Evolutionary conservation across 257 asterid genomes (phyloP).

Genomic region (Nicotiana paniculata): DNA sequence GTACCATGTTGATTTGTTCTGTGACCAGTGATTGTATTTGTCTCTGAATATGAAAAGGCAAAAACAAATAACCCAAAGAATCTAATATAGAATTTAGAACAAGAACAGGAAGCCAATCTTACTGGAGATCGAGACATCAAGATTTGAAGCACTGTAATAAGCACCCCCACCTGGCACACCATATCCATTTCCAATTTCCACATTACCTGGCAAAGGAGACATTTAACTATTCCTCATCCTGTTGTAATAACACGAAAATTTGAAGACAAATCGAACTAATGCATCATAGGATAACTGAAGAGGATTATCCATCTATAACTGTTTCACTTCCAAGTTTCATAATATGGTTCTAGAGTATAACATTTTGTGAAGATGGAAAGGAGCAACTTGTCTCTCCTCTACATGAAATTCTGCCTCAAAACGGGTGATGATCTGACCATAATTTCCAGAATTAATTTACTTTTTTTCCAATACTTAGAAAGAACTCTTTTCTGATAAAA

Average conservation of each 20-base stretch:
- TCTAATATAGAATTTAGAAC: slow-evolving; percentile 6
- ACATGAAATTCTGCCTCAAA: background rate
- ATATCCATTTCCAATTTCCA: slow-evolving; percentile 95
- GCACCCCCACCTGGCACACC: slow-evolving; percentile 99
- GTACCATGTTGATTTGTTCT: slow-evolving; percentile 29
- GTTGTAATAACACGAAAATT: background rate
- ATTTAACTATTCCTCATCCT: slow-evolving; percentile 9
- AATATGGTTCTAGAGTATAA: background rate
- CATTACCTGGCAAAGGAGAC: slow-evolving; percentile 43
- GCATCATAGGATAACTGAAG: background rate
- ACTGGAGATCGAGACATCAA: slow-evolving; percentile 28
- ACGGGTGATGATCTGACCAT: background rate
- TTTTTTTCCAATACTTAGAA: background rate
- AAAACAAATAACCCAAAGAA: slow-evolving; percentile 7
- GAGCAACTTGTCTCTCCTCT: background rate
- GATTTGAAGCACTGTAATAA: slow-evolving; percentile 48
- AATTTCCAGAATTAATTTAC: background rate
- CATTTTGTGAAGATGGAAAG: background rate
- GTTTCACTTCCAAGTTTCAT: background rate
- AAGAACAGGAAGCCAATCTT: slow-evolving; percentile 21
- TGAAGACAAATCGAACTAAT: background rate
- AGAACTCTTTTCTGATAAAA: background rate
- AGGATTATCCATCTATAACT: background rate
- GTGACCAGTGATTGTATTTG: slow-evolving; percentile 27
- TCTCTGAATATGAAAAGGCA: slow-evolving; percentile 23